These are phyloP conservation scores for Yamadazyma endophytica DNA, from an alignment of 805 yeast species.

Conservation along the genomic window DNA sequence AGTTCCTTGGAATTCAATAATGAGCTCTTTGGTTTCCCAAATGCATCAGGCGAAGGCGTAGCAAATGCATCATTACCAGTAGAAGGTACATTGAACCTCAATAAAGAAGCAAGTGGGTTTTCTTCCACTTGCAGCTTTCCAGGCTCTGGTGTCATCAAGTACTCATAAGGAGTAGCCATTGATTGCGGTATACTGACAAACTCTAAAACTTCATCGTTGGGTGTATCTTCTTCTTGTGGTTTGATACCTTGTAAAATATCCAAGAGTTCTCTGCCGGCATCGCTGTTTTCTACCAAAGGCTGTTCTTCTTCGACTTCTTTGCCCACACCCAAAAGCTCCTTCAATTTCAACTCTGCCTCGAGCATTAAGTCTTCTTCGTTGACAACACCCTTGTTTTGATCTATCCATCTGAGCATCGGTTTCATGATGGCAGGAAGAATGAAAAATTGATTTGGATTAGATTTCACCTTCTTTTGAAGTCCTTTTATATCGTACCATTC, in stretches of 20 bases:
- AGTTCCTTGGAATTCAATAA: constrained; percentile 38
- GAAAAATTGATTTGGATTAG: constrained; percentile 34
- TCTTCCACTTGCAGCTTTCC: no score
- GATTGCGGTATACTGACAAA: constrained; percentile 11
- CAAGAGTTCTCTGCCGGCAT: constrained; percentile 76
- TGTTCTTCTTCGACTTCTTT: constrained; percentile 9
- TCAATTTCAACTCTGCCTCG: constrained; percentile 63
- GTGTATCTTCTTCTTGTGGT: constrained; percentile 4
- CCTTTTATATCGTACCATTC: constrained; percentile 67
- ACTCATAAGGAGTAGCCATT: constrained; percentile 14
- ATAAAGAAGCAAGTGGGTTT: constrained; percentile 12
- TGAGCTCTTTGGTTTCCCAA: constrained; percentile 34
- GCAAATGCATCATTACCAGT: neutral
- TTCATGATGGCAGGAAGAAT: constrained; percentile 47
- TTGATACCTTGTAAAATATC: constrained; percentile 48
- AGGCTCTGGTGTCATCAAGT: constrained; percentile 11
- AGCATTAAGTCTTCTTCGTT: constrained; percentile 58
- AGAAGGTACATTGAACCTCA: neutral
- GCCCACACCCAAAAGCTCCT: constrained; percentile 58
- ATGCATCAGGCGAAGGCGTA: constrained; percentile 33
- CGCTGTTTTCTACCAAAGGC: constrained; percentile 24
- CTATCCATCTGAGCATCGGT: constrained; percentile 53
- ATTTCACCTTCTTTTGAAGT: constrained; percentile 38
- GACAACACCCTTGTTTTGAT: constrained; percentile 43
- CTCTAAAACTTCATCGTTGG: constrained; percentile 3